Evolutionary conservation across 1,284 basidiomycete species (phyloP).

Genomic region (Apiotrichum brassicae): DNA sequence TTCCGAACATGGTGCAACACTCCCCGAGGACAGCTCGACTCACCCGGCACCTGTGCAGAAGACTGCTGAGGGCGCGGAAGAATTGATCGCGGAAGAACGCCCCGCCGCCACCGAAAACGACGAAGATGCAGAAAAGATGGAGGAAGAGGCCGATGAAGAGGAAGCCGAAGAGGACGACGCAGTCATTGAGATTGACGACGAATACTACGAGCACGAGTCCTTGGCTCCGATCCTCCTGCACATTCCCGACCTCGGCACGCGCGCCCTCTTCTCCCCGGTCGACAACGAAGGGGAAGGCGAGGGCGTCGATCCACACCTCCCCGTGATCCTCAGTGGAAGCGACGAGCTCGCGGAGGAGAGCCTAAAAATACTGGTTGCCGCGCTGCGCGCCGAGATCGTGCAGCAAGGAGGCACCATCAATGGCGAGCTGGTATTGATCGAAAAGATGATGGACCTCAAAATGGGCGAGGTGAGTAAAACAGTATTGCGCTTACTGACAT

Average conservation of each 20-base stretch:
- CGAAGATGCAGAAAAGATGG: neutral
- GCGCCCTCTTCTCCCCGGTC: slow-evolving; percentile 25
- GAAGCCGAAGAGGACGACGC: slow-evolving; percentile 8
- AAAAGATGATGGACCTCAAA: slow-evolving; percentile 52
- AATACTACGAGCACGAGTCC: slow-evolving; percentile 10
- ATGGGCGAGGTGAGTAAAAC: slow-evolving; percentile 60
- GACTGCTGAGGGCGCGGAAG: too few species aligned
- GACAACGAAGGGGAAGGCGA: slow-evolving; percentile 15
- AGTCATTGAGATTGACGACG: neutral
- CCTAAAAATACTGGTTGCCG: slow-evolving; percentile 25
- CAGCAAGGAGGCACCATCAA: slow-evolving; percentile 16
- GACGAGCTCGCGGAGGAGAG: slow-evolving; percentile 30
- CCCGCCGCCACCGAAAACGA: too few species aligned
- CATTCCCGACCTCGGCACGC: slow-evolving; percentile 21
- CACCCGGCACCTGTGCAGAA: too few species aligned
- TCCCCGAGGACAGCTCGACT: too few species aligned
- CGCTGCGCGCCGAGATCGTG: slow-evolving; percentile 23
- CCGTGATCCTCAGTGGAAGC: slow-evolving; percentile 26
- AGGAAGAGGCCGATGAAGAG: slow-evolving; percentile 1
- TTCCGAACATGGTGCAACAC: too few species aligned
- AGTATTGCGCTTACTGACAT: slow-evolving; percentile 1
- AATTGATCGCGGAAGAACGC: too few species aligned
- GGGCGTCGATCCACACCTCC: slow-evolving; percentile 9
- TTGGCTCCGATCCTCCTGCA: slow-evolving; percentile 31
- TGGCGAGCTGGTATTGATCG: slow-evolving; percentile 32